A percentile compares a stretch with the other conserved stretches of the same genome.
Conservation (phyloP, 305 asterid genomes). For the Withania somnifera region DNA sequence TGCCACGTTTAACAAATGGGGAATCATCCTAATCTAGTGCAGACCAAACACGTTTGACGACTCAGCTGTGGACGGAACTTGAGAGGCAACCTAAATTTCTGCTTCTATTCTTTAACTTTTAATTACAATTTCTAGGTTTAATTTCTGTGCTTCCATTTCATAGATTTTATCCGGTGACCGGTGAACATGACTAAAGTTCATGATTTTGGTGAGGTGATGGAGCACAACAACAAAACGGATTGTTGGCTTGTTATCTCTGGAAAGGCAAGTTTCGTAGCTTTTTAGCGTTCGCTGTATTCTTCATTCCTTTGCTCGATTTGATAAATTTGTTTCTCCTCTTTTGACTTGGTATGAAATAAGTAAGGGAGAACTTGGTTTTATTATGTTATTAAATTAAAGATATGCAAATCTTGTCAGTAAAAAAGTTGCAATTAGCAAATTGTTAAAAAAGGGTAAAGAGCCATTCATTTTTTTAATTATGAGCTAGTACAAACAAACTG, state of each 20-base stretch:
- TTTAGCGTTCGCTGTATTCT: background rate
- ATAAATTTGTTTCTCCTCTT: background rate
- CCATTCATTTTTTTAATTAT: too few relatives aligned
- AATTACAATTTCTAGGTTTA: background rate
- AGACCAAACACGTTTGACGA: too few relatives aligned
- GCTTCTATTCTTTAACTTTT: background rate
- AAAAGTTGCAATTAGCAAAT: too few relatives aligned
- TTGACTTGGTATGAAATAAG: too few relatives aligned
- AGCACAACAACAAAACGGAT: conserved; percentile 38
- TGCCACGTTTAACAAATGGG: too few relatives aligned
- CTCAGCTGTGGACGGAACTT: background rate
- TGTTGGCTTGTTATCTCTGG: conserved; percentile 59
- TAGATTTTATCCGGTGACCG: background rate
- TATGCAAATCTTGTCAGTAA: too few relatives aligned
- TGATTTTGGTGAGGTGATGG: conserved; percentile 32
- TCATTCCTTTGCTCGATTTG: background rate
- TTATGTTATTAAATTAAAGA: too few relatives aligned
- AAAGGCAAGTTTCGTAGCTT: conserved; percentile 24
- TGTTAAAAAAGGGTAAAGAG: too few relatives aligned
- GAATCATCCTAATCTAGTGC: too few relatives aligned
- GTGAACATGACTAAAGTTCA: conserved; percentile 31
- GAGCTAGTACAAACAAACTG: too few relatives aligned
- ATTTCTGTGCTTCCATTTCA: background rate
- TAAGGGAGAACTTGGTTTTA: too few relatives aligned
- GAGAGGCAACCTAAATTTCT: background rate